Evolutionary conservation across 495 filamentous ascomycete genomes (phyloP).

Genomic region (Geopyxis carbonaria): DNA sequence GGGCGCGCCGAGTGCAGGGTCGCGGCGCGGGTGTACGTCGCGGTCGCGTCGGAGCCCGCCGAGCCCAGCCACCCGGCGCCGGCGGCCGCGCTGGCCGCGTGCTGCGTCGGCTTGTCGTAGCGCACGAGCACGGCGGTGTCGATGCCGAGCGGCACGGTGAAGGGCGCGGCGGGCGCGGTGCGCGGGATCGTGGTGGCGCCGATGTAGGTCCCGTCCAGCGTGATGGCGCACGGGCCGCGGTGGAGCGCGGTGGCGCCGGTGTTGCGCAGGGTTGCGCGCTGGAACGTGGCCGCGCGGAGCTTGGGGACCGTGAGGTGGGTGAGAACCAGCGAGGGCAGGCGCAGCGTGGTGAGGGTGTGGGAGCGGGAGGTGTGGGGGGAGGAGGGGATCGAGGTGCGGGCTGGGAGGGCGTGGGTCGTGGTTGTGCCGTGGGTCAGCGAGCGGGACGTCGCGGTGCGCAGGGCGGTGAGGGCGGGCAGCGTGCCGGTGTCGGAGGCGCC

Average conservation of each 20-base stretch:
- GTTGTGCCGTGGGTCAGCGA: constrained; percentile 34
- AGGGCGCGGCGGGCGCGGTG: constrained; percentile 37
- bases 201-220: constrained; percentile 51
- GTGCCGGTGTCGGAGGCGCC: constrained; percentile 2
- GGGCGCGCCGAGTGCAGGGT: constrained; percentile 41
- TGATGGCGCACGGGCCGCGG: constrained; percentile 42
- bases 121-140: constrained; percentile 44
- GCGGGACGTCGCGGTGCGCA: constrained; percentile 43
- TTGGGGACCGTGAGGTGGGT: constrained; percentile 40
- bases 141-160: constrained; percentile 46
- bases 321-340: constrained; percentile 26
- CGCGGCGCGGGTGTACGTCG: constrained; percentile 39
- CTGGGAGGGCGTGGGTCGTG: constrained; percentile 38
- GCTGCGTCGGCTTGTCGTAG: constrained; percentile 46
- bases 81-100: constrained; percentile 32
- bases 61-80: no score
- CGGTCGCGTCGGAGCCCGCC: constrained; percentile 31
- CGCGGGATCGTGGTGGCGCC: constrained; percentile 42
- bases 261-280: constrained; percentile 47
- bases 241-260: constrained; percentile 41
- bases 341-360: constrained; percentile 32
- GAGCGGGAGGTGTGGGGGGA: constrained; percentile 27
- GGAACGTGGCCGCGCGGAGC: constrained; percentile 46
- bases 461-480: constrained; percentile 35
- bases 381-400: constrained; percentile 32